Conservation (phyloP, 768 basidiomycete genomes). For the Rubroboletus pulcherrimus region DNA sequence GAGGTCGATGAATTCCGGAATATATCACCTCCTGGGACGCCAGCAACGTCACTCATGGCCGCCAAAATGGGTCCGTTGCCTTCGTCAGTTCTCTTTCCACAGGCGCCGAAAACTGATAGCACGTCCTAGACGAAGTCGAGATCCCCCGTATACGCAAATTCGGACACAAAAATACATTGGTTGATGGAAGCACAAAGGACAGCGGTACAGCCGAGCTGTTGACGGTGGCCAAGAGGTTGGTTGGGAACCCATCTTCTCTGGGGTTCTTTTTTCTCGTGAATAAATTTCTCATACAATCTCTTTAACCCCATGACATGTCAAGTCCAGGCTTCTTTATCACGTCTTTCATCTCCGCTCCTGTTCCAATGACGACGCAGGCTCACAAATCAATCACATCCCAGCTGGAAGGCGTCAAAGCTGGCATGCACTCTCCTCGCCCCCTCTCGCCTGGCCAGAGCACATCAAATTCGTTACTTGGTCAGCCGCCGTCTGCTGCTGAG, state of each 20-base stretch:
- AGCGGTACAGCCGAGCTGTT: conserved; percentile 9
- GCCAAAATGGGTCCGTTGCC: conserved; percentile 46
- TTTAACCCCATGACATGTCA: conserved; percentile 27
- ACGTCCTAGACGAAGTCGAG: conserved; percentile 43
- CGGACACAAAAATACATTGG: conserved; percentile 29
- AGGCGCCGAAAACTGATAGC: conserved; percentile 2
- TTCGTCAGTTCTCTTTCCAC: background rate
- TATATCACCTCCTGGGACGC: conserved; percentile 45
- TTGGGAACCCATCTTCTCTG: conserved; percentile 10
- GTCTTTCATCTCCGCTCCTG: conserved; percentile 31
- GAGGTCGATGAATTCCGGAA: conserved; percentile 52
- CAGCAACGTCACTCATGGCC: conserved; percentile 37
- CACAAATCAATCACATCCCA: conserved; percentile 19
- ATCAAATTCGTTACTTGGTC: conserved; percentile 20
- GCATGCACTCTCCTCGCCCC: conserved; percentile 21
- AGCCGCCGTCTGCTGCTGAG: conserved; percentile 19
- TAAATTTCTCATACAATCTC: conserved; percentile 17
- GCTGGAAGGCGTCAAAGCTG: conserved; percentile 9
- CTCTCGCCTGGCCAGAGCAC: conserved; percentile 17
- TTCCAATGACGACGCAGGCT: conserved; percentile 24
- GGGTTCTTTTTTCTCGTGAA: conserved; percentile 18
- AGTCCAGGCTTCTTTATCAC: conserved; percentile 33
- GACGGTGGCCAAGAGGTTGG: conserved; percentile 21
- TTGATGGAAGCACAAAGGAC: conserved; percentile 1
- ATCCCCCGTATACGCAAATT: conserved; percentile 52